Evolutionary conservation across 345 rosid species (phyloP).

Genomic region (Gossypium arboreum): DNA sequence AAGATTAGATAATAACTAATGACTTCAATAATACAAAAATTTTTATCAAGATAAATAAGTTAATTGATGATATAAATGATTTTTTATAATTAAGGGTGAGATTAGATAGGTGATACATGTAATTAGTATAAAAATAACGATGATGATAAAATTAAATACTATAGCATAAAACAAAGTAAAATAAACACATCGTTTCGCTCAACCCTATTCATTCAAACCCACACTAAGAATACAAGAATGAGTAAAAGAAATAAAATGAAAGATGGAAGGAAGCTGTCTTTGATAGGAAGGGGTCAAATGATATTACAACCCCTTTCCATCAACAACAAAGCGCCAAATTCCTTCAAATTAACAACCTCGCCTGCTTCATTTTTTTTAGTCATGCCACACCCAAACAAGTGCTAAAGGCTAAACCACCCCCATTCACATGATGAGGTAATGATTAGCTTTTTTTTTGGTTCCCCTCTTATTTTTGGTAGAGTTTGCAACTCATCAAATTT

Average conservation of each 20-base stretch:
- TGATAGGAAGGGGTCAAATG: neutral
- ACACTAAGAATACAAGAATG: neutral
- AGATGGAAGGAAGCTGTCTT: neutral
- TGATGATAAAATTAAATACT: too few species aligned
- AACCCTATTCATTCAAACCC: fast-evolving
- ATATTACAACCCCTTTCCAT: neutral
- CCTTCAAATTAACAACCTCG: neutral
- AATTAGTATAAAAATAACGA: fast-evolving
- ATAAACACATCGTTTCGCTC: fast-evolving
- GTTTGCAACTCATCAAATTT: too few species aligned
- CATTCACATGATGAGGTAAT: too few species aligned
- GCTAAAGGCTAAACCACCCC: too few species aligned
- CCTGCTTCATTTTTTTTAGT: neutral
- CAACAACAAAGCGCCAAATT: neutral
- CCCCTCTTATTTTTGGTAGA: too few species aligned
- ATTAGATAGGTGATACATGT: fast-evolving
- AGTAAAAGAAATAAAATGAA: neutral
- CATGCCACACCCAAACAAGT: too few species aligned
- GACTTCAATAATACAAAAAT: too few species aligned
- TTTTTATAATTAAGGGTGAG: too few species aligned
- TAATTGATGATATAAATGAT: too few species aligned
- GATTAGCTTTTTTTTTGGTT: too few species aligned
- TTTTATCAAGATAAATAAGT: too few species aligned
- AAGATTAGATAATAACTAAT: too few species aligned
- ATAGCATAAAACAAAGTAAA: fast-evolving